Evolutionary conservation across 495 filamentous ascomycete species (phyloP), one percentile per base, ranked within the genome.

Genomic region (Usnea hakonensis): DNA sequence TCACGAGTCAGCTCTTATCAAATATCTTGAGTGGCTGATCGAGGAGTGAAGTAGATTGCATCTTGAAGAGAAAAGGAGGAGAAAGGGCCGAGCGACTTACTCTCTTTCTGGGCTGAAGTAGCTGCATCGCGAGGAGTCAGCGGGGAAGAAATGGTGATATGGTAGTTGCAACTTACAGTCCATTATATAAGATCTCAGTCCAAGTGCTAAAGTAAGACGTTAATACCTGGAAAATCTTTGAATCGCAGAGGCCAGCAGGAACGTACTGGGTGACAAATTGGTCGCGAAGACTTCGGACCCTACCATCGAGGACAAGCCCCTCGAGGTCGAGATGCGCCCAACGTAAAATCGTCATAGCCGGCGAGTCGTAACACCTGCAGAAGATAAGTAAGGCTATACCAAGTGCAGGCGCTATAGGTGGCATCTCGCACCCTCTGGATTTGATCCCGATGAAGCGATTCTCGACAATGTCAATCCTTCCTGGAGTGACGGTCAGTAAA

Each of bases 381-480:
- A n/a, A n/a, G n/a, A n/a, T n/a, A n/a, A n/a, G n/a, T n/a, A n/a
- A n/a, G n/a, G n/a, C n/a, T n/a, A n/a, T n/a, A n/a, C n/a, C n/a
- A n/a, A n/a, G n/a, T n/a, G n/a, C n/a, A n/a, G n/a, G n/a, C n/a
- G n/a, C n/a, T n/a, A 81, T 80, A 52, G 85, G 84, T 26, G 64
- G 40, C n/a, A 43, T 54, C 76, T 61, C 63, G n/a, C 58, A 65
- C 17, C 50, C 40, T 28, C 37, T 19, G n/a, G 48, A 55, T 30
- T 64, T 64, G 14, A 64, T 35, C 68, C 85, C 89, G 69, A 93
- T 90, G 78, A 90, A 92, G 52, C 89, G 83, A 76, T 88, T 90
- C 82, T 96, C 91, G 56, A 81, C 92, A 68, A 96, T 96, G 71
- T 96, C 91, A 66, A 96, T 87, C 70, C 92, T 79, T 66, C 92